A percentile compares a stretch with the other conserved stretches of the same genome.
phyloP scores from a whole-genome alignment of 2,329 filamentous ascomycete genomes.

The Pyrenochaeta sp. region DNA sequence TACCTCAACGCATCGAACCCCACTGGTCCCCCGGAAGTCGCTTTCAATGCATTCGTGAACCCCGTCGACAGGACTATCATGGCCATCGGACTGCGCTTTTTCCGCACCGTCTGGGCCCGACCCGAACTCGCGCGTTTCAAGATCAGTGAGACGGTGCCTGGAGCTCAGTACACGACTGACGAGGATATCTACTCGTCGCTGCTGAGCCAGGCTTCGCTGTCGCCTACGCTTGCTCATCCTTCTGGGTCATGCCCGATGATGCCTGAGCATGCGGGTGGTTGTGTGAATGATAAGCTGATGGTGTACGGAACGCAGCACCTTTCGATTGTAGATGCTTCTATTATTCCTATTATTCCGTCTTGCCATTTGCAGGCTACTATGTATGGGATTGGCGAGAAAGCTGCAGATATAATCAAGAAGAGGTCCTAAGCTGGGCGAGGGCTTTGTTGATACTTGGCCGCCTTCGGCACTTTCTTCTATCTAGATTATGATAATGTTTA shows the following conservation, averaged over 20 bases:
- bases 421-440: not conserved
- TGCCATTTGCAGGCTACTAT: slow-evolving; percentile 42
- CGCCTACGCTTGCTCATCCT: slow-evolving; percentile 43
- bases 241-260: slow-evolving; percentile 42
- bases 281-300: slow-evolving; percentile 35
- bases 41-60: slow-evolving; percentile 40
- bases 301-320: slow-evolving; percentile 42
- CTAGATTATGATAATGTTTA: not conserved
- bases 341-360: slow-evolving; percentile 42
- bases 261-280: slow-evolving; percentile 33
- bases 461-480: not conserved
- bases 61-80: slow-evolving; percentile 38
- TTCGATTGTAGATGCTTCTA: slow-evolving; percentile 42
- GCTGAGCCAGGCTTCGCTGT: slow-evolving; percentile 25
- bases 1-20: slow-evolving; percentile 44
- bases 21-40: slow-evolving; percentile 33
- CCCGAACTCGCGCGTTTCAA: slow-evolving; percentile 32
- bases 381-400: slow-evolving; percentile 47
- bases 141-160: slow-evolving; percentile 34
- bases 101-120: slow-evolving; percentile 42
- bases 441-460: not conserved
- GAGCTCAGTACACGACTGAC: slow-evolving; percentile 32
- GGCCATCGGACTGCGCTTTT: slow-evolving; percentile 44
- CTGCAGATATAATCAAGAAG: slow-evolving; percentile 43
- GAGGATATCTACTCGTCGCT: slow-evolving; percentile 31